A percentile compares a stretch with the other conserved stretches of the same genome.
phyloP scores from a whole-genome alignment of 805 yeast species.

The Brettanomyces sp. region DNA sequence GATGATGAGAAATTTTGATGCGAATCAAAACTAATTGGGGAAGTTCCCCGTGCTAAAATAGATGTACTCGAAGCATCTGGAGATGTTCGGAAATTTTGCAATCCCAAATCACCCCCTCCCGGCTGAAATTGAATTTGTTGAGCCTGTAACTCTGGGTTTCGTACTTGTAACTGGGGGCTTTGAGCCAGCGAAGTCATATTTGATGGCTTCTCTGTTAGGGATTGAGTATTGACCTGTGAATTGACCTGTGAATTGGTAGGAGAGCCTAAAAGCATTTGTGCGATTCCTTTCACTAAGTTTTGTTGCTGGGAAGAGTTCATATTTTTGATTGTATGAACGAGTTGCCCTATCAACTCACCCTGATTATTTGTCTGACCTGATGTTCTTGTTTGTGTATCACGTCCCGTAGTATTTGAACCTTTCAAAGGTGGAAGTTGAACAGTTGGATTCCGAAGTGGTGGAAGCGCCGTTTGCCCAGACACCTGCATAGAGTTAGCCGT shows the following conservation, averaged over 20 bases:
- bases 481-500: too few relatives aligned
- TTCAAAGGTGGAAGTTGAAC: neutral
- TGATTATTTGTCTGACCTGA: neutral
- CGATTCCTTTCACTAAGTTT: constrained; percentile 12
- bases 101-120: too few relatives aligned
- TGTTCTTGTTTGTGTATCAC: too few relatives aligned
- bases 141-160: neutral
- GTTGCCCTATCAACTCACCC: constrained; percentile 6
- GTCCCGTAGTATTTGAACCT: neutral
- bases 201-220: too few relatives aligned
- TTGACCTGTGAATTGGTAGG: neutral
- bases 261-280: constrained; percentile 5
- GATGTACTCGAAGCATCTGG: neutral
- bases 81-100: neutral
- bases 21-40: too few relatives aligned
- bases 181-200: too few relatives aligned
- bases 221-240: neutral
- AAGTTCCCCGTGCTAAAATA: too few relatives aligned
- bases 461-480: neutral
- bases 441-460: neutral
- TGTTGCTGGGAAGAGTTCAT: constrained; percentile 18
- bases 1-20: too few relatives aligned
- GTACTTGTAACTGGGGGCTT: neutral
- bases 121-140: neutral
- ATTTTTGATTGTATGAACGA: constrained; percentile 14